Evolutionary conservation across 495 filamentous ascomycete species (phyloP).

Genomic region (Trichodelitschia bisporula): DNA sequence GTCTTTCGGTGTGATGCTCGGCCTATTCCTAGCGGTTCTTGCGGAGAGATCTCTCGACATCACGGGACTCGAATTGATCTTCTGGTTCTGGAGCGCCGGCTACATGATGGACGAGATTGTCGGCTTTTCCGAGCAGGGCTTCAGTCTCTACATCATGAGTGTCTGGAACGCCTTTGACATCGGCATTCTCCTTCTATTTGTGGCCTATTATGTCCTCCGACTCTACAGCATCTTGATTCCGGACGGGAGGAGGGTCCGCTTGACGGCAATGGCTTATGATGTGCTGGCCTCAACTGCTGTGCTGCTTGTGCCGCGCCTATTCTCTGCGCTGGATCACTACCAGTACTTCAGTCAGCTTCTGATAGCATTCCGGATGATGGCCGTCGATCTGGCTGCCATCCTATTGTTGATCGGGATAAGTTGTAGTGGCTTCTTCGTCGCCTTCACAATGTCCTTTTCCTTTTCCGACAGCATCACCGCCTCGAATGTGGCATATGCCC

Average conservation of each 20-base stretch:
- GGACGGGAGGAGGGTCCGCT: constrained; percentile 31
- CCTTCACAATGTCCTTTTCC: constrained; percentile 54
- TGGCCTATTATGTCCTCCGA: constrained; percentile 71
- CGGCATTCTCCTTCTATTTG: constrained; percentile 63
- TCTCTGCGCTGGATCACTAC: constrained; percentile 80
- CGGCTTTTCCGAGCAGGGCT: constrained; percentile 80
- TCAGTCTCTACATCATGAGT: constrained; percentile 85
- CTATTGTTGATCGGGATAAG: constrained; percentile 59
- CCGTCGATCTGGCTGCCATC: constrained; percentile 61
- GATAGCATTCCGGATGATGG: constrained; percentile 84
- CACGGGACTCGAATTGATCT: constrained; percentile 57
- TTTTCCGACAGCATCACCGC: constrained; percentile 32
- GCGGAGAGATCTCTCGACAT: constrained; percentile 43
- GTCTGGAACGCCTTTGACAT: constrained; percentile 93
- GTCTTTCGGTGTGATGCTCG: constrained; percentile 57
- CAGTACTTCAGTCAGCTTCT: constrained; percentile 84
- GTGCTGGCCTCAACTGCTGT: constrained; percentile 73
- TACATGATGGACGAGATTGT: constrained; percentile 94
- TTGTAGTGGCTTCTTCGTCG: constrained; percentile 85
- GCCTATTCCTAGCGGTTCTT: constrained; percentile 60
- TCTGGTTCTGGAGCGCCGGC: constrained; percentile 92
- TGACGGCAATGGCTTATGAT: constrained; percentile 69
- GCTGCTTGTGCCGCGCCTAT: constrained; percentile 68
- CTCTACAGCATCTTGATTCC: constrained; percentile 63
- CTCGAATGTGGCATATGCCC: constrained; percentile 44